Percentiles rank a stretch among this genome's conserved stretches.
Conservation (phyloP, 257 asterid genomes). For the Buddleja alternifolia region DNA sequence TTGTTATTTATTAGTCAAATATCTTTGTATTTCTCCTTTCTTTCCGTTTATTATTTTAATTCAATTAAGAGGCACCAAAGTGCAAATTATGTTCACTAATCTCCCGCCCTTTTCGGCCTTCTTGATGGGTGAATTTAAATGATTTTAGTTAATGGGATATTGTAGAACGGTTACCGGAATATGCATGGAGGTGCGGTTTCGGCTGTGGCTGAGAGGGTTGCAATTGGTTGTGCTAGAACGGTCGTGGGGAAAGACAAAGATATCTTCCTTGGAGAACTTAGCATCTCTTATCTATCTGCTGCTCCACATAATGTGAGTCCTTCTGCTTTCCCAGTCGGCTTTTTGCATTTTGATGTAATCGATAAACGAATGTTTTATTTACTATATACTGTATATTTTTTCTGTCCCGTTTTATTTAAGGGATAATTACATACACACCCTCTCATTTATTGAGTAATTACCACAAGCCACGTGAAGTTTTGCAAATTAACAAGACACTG, state of each 20-base stretch:
- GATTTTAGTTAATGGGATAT: slow-evolving; percentile 12
- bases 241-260: slow-evolving; percentile 71
- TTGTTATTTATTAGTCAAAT: not conserved
- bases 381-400: not conserved
- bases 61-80: not conserved
- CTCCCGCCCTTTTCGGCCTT: not conserved
- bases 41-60: not conserved
- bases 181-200: slow-evolving; percentile 95
- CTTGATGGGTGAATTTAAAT: slow-evolving; percentile 25
- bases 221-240: slow-evolving; percentile 84
- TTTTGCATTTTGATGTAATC: not conserved
- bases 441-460: too few relatives aligned
- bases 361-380: not conserved
- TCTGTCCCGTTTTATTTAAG: not conserved
- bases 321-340: not conserved
- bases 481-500: too few relatives aligned
- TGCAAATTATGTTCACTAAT: not conserved
- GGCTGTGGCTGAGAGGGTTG: slow-evolving; percentile 66
- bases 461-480: too few relatives aligned
- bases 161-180: slow-evolving; percentile 65
- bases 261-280: slow-evolving; percentile 84
- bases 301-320: slow-evolving; percentile 60
- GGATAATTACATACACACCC: too few relatives aligned
- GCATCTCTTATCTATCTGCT: slow-evolving; percentile 75
- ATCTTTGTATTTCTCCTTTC: not conserved